These are phyloP conservation scores for Piloderma croceum DNA, from an alignment of 768 basidiomycete genomes.

Conservation along the genomic window DNA sequence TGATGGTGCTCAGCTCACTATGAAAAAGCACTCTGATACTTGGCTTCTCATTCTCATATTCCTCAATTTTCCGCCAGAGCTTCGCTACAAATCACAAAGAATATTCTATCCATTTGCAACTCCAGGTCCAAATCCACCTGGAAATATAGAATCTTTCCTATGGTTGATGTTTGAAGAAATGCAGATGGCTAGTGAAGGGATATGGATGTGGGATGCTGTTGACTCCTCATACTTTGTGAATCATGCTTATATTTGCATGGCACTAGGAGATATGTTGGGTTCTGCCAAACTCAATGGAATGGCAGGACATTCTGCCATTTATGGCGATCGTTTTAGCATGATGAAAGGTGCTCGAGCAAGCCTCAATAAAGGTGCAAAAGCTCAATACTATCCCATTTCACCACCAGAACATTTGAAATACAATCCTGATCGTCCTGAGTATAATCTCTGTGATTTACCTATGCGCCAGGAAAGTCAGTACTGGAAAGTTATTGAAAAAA, in stretches of 20 bases:
- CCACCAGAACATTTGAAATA: conserved; percentile 18
- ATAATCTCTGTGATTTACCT: conserved; percentile 20
- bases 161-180: conserved; percentile 25
- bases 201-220: no score
- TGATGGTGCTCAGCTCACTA: conserved; percentile 28
- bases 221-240: no score
- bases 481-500: conserved; percentile 18
- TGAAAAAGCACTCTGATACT: conserved; percentile 28
- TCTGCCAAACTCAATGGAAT: no score
- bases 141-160: conserved; percentile 23
- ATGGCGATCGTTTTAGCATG: no score
- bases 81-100: conserved; percentile 16
- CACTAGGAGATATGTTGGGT: no score
- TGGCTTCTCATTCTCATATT: conserved; percentile 20
- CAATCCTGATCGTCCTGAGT: conserved; percentile 19
- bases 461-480: conserved; percentile 18
- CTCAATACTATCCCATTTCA: no score
- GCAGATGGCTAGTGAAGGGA: conserved; percentile 20
- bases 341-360: conserved; percentile 22
- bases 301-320: no score
- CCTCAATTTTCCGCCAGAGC: no score
- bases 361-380: conserved; percentile 15
- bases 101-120: no score
- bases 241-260: no score
- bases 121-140: conserved; percentile 24